Evolutionary conservation across 306 rosid species (phyloP).

Genomic region (Fagus sylvatica): DNA sequence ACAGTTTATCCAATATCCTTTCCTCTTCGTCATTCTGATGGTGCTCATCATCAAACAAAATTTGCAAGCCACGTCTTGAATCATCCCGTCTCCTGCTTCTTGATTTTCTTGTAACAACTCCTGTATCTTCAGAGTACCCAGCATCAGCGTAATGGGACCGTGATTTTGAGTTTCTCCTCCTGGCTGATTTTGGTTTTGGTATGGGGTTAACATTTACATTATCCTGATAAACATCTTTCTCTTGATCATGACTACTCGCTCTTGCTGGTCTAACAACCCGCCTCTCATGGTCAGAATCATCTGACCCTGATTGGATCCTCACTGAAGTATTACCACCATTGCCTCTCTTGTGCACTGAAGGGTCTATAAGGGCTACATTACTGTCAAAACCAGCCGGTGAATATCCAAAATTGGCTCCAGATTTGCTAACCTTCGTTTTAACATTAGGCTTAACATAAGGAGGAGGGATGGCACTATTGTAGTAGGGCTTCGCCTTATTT

Average conservation of each 20-base stretch:
- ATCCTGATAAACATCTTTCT: conserved; percentile 39
- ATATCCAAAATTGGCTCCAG: conserved; percentile 30
- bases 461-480: conserved; percentile 66
- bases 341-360: conserved; percentile 42
- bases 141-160: conserved; percentile 42
- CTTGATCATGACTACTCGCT: conserved; percentile 37
- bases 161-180: conserved; percentile 73
- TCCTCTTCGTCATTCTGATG: conserved; percentile 71
- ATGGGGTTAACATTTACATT: conserved; percentile 39
- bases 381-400: conserved; percentile 27
- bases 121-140: conserved; percentile 43
- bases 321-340: conserved; percentile 36
- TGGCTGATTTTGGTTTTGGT: conserved; percentile 61
- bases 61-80: conserved; percentile 64
- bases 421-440: conserved; percentile 48
- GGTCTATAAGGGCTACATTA: conserved; percentile 32
- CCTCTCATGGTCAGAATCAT: conserved; percentile 50
- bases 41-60: conserved; percentile 71
- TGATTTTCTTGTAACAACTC: conserved; percentile 46
- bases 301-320: conserved; percentile 41
- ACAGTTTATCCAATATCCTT: conserved; percentile 76
- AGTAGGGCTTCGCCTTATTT: conserved; percentile 52
- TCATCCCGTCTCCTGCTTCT: conserved; percentile 76
- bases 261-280: conserved; percentile 42
- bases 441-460: conserved; percentile 73